Base-by-base conservation (phyloP, 2,329 filamentous ascomycete genomes). In the Penicillium janthinellum region DNA sequence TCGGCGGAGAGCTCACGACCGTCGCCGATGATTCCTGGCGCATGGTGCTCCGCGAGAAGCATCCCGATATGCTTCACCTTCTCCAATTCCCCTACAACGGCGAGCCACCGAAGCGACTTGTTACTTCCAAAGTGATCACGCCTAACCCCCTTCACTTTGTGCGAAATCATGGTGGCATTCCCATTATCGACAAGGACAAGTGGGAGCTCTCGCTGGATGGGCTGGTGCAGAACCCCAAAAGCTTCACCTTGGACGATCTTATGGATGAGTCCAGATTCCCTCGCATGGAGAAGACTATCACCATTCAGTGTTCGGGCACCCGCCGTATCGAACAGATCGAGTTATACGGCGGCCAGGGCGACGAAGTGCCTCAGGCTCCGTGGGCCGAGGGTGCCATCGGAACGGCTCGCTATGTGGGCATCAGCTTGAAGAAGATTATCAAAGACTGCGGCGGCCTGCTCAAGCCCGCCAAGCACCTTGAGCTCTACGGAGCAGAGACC, bases 91-190 rank as follows among this genome's bases (percentile, higher is more conserved):
- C 86, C 0, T 88, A 88, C 71, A 88, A 88, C 41, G 86, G 85
- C 0, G 86, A 88, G 61, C 82, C 86, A 0, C 85, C 85, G 0
- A 83, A 87, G 62, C 79, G 83, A 1, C 77, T 89, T 0, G 81
- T 87, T 0, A 81, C 82, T 0, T 80, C 80, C 15, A 79, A 83
- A 22, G 67, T 71, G 0, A 81, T 90, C 41, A 91, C 89, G 0
- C 77, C 81, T 0, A 91, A 90, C 61, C 65, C 77, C 4, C 76
- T 83, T n/a, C 84, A 87, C 64, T 91, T 90, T 64, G 85, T 91
- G 0, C 81, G 89, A 7, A 91, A 91, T 60, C 89, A 91, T 62
- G 88, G 89, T 10, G 88, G 88, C 0, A 86, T 91, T 17, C 89
- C 89, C 0, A 77, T 84, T 7, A 90, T 91, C 56, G 81, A 89